Evolutionary conservation across 495 filamentous ascomycete species (phyloP), one percentile per base, ranked within the genome.

Genomic region (Neurospora sp.): DNA sequence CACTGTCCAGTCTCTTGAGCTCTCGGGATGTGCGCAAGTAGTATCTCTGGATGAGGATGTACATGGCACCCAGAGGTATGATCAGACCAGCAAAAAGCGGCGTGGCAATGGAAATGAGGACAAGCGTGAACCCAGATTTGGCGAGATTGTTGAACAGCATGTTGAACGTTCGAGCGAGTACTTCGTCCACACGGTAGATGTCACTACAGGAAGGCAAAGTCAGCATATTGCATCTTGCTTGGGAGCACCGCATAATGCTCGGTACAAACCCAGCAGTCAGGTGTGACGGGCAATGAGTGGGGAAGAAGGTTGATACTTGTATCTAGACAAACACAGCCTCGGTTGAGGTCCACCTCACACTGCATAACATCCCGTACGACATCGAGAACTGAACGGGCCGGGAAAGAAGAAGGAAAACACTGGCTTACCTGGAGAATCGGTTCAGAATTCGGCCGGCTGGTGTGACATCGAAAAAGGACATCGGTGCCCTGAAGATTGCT

Each of bases 381-480:
- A 69, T 44, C 11, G 27, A 18, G 73, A 39, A 69, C 39, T 27
- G 18, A 35, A 37, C 16, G 27, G 71, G 71, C 31, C 39, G 72
- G 22, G 31, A 68, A 39, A 14, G 69, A 35, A 53, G 41, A 59
- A 61, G 61, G 72, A 10, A 59, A 59, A 69, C 37, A 40, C 9
- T 71, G 44, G 83, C 88, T 74, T 80, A 91, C 90, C 91, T 97
- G 5, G 95, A 98, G 80, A 99, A 99, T 68, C 96, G 87, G 79
- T 99, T 99, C 48, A 99, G 85, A 76, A 99, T 98, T 22, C 96
- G 90, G 20, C 96, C 96, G 71, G 94, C 93, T n/a, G 96, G 96
- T 3, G 96, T 99, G 12, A 95, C 97, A 81, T 99, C 96, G 76
- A 99, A 99, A 82, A 99, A 99, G 76, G 88, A 94, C 96, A 99